Base-by-base conservation (phyloP, 345 rosid genomes). In the Lepidium africanum region DNA sequence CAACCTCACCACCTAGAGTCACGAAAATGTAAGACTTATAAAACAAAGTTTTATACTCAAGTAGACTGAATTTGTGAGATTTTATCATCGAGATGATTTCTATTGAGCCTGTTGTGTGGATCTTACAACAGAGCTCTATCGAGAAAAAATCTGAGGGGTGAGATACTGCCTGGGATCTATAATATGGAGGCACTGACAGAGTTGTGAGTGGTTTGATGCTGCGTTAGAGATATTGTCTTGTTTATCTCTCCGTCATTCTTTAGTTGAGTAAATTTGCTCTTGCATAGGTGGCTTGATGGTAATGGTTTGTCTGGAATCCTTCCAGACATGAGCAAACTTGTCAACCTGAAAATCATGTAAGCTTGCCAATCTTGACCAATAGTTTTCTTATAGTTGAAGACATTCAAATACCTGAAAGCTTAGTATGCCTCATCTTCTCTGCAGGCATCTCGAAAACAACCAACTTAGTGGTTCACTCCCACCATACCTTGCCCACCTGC, bases 401-500 rank as follows among this genome's bases (percentile, higher is more conserved):
- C 9, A 49, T 40, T 45, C 19, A 5, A 50, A 46, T 61, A 17
- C 35, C 42, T 38, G 36, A 63, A 63, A 39, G 53, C 10, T 54
- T 63, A 67, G 77, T 56, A 77, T 43, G 36, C 52, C 33, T 67
- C 37, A 30, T 45, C 53, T 54, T 38, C 51, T 25, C 52, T 69
- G 82, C 83, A 95, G 99, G 81, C 99, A 95, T 80, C 76, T 95
- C 54, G 99, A 89, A 83, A 91, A 86, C 82, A 95, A 95, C 74
- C 67, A 80, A 57, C 79, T 91, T 58, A 82, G 61, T 5, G 99
- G 96, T 57, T 77, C 82, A n/a, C 78, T 95, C 63, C 97, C 99
- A 55, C 64, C 85, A 51, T 87, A 73, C 81, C 81, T 87, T 30
- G 85, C 74, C 21, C 83, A 75, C 71, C 82, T 95, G 59, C 86